Evolutionary conservation across 2,329 filamentous ascomycete species (phyloP).

Genomic region (Fusarium duplospermum): DNA sequence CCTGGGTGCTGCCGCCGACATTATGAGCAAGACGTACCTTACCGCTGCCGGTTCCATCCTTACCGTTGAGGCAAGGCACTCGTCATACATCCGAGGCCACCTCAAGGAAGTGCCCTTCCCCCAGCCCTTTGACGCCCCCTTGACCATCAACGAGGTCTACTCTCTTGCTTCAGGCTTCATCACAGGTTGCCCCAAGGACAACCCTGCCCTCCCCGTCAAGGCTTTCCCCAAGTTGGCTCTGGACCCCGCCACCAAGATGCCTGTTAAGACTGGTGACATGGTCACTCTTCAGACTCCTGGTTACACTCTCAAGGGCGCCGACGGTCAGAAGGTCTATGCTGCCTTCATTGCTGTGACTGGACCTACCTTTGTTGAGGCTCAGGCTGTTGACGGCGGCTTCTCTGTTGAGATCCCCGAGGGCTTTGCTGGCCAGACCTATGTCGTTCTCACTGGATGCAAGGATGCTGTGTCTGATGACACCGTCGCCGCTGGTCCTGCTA

Average conservation of each 20-base stretch:
- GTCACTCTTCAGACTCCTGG: slow-evolving; percentile 44
- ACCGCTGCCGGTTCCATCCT: slow-evolving; percentile 72
- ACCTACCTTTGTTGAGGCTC: slow-evolving; percentile 37
- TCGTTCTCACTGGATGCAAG: slow-evolving; percentile 53
- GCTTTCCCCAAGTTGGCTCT: slow-evolving; percentile 64
- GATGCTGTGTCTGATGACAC: slow-evolving; percentile 50
- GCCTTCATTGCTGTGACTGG: slow-evolving; percentile 49
- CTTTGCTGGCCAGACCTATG: slow-evolving; percentile 54
- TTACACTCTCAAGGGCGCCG: slow-evolving; percentile 40
- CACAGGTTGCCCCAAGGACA: slow-evolving; percentile 64
- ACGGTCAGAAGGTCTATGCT: slow-evolving; percentile 45
- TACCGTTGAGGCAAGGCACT: slow-evolving; percentile 72
- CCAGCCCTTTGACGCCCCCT: slow-evolving; percentile 69
- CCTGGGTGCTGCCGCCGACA: slow-evolving; percentile 70
- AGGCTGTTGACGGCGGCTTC: slow-evolving; percentile 38
- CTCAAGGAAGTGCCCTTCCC: slow-evolving; percentile 65
- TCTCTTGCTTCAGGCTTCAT: slow-evolving; percentile 75
- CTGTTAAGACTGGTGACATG: slow-evolving; percentile 39
- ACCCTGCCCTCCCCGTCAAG: slow-evolving; percentile 68
- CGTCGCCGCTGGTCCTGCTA: slow-evolving; percentile 52
- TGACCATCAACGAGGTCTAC: slow-evolving; percentile 69
- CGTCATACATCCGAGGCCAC: slow-evolving; percentile 66
- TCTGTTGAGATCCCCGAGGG: slow-evolving; percentile 42
- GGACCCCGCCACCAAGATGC: slow-evolving; percentile 39
- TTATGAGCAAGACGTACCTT: slow-evolving; percentile 69